These are phyloP conservation scores for Parsonsia alboflavescens DNA, from an alignment of 257 asterid species.

Conservation along the genomic window DNA sequence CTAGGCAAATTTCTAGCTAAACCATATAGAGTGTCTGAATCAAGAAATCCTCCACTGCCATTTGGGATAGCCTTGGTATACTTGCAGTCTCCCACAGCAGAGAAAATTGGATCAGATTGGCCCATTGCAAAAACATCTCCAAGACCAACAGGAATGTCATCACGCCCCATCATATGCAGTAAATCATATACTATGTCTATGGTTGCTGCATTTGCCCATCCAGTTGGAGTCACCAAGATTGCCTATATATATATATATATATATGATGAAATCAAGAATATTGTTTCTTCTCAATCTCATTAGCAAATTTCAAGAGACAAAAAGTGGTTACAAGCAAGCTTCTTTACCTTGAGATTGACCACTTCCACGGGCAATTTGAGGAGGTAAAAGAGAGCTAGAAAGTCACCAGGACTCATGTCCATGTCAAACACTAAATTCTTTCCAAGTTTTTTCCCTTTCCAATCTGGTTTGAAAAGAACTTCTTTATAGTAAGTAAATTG, in stretches of 20 bases:
- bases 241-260: constrained; percentile 36
- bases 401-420: constrained; percentile 97
- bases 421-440: constrained; percentile 72
- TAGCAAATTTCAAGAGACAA: background rate
- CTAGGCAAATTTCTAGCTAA: constrained; percentile 73
- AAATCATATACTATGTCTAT: constrained; percentile 72
- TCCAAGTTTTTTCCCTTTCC: constrained; percentile 44
- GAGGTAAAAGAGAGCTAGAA: constrained; percentile 75
- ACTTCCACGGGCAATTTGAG: constrained; percentile 64
- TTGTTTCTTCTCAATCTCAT: no score
- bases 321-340: background rate
- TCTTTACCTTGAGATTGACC: constrained; percentile 64
- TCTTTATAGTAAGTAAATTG: constrained; percentile 54
- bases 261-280: no score
- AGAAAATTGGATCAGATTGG: constrained; percentile 42
- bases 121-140: constrained; percentile 63
- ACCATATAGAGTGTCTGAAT: constrained; percentile 82
- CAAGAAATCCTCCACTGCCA: constrained; percentile 78
- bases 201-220: constrained; percentile 91
- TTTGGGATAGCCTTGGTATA: constrained; percentile 69
- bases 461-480: constrained; percentile 47
- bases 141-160: constrained; percentile 73
- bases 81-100: constrained; percentile 73
- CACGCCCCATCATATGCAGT: constrained; percentile 95
- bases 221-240: constrained; percentile 66